Conservation (phyloP, 108 stramenopile genomes). For the Cyclotella baltica region DNA sequence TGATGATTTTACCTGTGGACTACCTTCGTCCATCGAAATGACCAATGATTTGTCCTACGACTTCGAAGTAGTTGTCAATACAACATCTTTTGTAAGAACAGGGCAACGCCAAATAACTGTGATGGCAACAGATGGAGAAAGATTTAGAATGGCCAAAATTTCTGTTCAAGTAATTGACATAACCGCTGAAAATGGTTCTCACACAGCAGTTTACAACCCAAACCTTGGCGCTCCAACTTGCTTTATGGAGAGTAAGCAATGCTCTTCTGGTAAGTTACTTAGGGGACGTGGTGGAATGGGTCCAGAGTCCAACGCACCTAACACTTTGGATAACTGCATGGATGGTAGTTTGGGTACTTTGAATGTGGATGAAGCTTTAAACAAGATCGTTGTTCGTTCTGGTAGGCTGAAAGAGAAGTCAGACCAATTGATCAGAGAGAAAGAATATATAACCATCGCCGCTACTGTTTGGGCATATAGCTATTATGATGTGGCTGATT, state of each 20-base stretch:
- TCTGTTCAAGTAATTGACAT: too few species aligned
- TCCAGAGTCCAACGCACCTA: constrained; percentile 14
- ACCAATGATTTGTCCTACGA: neutral
- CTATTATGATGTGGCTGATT: constrained; percentile 1
- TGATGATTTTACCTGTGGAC: too few species aligned
- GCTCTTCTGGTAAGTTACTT: constrained; percentile 1
- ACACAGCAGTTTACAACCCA: constrained; percentile 6
- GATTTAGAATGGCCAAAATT: too few species aligned
- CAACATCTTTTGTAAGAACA: too few species aligned
- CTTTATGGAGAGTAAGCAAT: neutral
- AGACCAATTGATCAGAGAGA: neutral
- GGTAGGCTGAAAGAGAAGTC: neutral
- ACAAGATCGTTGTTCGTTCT: constrained; percentile 22
- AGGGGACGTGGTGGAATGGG: neutral
- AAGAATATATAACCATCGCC: neutral
- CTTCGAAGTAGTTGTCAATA: neutral
- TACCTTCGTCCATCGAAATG: neutral
- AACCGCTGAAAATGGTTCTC: neutral
- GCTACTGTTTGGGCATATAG: constrained; percentile 5
- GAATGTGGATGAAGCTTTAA: constrained; percentile 4
- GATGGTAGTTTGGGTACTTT: constrained; percentile 10
- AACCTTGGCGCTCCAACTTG: neutral
- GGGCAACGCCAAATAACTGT: too few species aligned
- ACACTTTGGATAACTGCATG: neutral
- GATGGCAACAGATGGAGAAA: too few species aligned